A percentile compares a stretch with the other conserved stretches of the same genome.
phyloP scores from a whole-genome alignment of 1,284 basidiomycete genomes.

The Heimioporus retisporus region DNA sequence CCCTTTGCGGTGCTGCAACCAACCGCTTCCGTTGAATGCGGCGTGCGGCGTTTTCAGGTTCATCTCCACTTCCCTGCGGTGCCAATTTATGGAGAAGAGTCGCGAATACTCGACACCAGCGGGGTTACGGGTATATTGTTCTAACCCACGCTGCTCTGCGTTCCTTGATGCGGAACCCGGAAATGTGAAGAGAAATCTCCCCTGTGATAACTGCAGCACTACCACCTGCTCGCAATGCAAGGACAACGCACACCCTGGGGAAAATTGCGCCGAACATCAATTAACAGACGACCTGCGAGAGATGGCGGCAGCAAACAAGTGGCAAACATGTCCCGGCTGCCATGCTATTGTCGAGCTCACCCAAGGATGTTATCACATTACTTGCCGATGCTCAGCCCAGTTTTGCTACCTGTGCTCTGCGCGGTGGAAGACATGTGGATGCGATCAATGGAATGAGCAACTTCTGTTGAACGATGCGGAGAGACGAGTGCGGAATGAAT shows the following conservation, averaged over 20 bases:
- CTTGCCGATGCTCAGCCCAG: constrained; percentile 52
- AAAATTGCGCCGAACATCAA: constrained; percentile 33
- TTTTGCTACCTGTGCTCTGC: constrained; percentile 57
- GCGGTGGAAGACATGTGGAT: constrained; percentile 51
- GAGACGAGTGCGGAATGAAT: constrained; percentile 38
- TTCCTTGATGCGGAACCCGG: constrained; percentile 47
- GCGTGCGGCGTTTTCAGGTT: constrained; percentile 32
- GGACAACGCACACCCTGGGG: constrained; percentile 30
- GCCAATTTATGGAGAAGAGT: constrained; percentile 40
- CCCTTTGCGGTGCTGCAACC: constrained; percentile 55
- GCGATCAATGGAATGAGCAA: constrained; percentile 53
- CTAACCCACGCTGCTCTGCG: constrained; percentile 46
- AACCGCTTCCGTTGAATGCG: constrained; percentile 39
- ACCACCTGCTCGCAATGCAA: constrained; percentile 47
- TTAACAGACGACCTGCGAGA: constrained; percentile 39
- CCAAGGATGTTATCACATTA: constrained; percentile 57
- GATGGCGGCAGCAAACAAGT: constrained; percentile 44
- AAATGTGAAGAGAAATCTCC: constrained; percentile 13
- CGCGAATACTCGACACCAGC: constrained; percentile 43
- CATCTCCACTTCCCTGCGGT: constrained; percentile 33
- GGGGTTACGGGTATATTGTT: constrained; percentile 53
- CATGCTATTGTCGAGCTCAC: constrained; percentile 52
- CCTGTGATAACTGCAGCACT: constrained; percentile 34
- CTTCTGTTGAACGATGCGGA: constrained; percentile 45
- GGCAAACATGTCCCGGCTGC: constrained; percentile 57